Conservation (phyloP, 768 basidiomycete species). For the Lactarius evosmus region DNA sequence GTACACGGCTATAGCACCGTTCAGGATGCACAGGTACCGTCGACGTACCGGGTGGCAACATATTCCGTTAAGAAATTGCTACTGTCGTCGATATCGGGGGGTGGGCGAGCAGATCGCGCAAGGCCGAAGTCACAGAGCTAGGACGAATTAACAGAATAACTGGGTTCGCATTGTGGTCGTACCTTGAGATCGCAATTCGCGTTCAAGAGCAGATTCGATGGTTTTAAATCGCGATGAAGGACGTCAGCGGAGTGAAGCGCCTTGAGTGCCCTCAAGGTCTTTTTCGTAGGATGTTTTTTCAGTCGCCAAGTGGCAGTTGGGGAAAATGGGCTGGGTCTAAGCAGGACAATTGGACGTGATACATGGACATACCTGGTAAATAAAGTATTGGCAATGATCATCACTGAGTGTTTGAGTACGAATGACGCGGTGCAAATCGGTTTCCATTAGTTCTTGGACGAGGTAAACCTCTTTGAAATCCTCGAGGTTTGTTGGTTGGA, state of each 20-base stretch:
- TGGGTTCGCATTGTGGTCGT: conserved; percentile 23
- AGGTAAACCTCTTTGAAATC: conserved; percentile 84
- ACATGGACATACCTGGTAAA: conserved; percentile 70
- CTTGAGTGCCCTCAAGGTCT: conserved; percentile 91
- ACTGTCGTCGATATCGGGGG: conserved; percentile 71
- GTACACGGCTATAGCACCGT: conserved; percentile 13
- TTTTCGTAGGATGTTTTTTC: conserved; percentile 5
- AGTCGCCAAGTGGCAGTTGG: neutral
- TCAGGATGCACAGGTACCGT: conserved; percentile 18
- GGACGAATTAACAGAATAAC: neutral
- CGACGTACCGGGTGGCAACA: conserved; percentile 78
- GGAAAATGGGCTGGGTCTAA: neutral
- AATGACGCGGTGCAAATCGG: conserved; percentile 95
- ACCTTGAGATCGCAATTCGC: conserved; percentile 97
- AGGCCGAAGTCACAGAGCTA: conserved; percentile 87
- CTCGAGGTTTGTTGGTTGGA: conserved; percentile 68
- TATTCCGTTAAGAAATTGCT: conserved; percentile 91
- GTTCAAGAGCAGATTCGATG: conserved; percentile 92
- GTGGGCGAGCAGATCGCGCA: conserved; percentile 73
- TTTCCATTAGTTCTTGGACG: conserved; percentile 83
- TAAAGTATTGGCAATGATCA: conserved; percentile 96
- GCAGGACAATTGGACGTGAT: neutral
- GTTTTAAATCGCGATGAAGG: conserved; percentile 93
- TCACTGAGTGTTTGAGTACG: conserved; percentile 91
- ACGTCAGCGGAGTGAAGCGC: conserved; percentile 94